Conservation (phyloP, 2,329 filamentous ascomycete species). For the Curvularia verruculosa region DNA sequence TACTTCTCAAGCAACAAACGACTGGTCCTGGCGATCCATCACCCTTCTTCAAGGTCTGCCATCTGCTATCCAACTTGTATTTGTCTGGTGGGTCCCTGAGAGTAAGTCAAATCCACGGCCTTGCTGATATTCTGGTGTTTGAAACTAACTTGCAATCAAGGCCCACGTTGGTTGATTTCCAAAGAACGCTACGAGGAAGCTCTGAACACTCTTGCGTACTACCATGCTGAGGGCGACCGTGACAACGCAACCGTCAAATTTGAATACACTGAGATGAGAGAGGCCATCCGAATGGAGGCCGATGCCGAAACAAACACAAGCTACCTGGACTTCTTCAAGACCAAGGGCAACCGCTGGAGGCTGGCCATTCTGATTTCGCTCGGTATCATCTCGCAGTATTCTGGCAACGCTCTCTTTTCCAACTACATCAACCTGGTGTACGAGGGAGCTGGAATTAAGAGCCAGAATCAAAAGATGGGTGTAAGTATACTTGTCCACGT, state of each 20-base stretch:
- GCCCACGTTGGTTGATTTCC: constrained; percentile 64
- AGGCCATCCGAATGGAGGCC: constrained; percentile 65
- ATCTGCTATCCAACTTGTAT: constrained; percentile 62
- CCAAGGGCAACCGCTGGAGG: constrained; percentile 69
- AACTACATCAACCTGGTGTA: constrained; percentile 71
- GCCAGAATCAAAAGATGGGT: constrained; percentile 45
- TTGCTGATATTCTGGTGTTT: too few relatives aligned
- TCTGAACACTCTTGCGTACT: constrained; percentile 64
- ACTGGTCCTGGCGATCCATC: constrained; percentile 60
- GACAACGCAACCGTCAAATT: constrained; percentile 68
- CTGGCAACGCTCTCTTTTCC: constrained; percentile 69
- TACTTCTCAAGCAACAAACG: constrained; percentile 46
- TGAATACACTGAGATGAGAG: constrained; percentile 70
- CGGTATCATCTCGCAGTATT: constrained; percentile 71
- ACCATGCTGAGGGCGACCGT: constrained; percentile 66
- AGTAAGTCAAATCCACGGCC: constrained; percentile 2
- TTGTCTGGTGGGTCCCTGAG: constrained; percentile 69
- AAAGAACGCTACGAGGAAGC: constrained; percentile 69
- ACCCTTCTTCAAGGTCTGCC: constrained; percentile 59
- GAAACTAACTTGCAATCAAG: constrained; percentile 8
- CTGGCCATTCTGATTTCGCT: constrained; percentile 67
- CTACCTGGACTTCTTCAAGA: constrained; percentile 67
- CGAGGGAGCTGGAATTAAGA: constrained; percentile 64
- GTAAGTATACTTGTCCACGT: constrained; percentile 43
- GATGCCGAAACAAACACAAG: constrained; percentile 55